Percentiles rank a stretch among this genome's conserved stretches.
Evolutionary conservation across 2,329 filamentous ascomycete species (phyloP).

Genomic region (Alternaria solani): DNA sequence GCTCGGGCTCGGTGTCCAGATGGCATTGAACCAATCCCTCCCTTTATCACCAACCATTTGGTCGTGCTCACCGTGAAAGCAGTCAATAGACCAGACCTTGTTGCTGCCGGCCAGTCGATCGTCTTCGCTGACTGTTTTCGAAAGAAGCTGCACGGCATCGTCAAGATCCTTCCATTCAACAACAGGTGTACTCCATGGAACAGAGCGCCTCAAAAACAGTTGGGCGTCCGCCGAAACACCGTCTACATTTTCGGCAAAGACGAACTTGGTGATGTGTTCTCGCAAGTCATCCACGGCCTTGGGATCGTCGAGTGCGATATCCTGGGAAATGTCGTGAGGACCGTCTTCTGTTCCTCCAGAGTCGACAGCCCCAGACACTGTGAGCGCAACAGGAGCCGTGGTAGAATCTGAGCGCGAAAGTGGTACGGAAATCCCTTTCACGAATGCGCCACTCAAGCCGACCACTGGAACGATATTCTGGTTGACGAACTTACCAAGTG

Average conservation of each 20-base stretch:
- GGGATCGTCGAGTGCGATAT: conserved; percentile 25
- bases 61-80: conserved; percentile 40
- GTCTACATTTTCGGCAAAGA: conserved; percentile 39
- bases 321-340: not conserved
- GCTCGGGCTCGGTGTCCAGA: conserved; percentile 28
- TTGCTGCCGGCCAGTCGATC: conserved; percentile 2
- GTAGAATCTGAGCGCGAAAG: conserved; percentile 12
- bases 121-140: conserved; percentile 28
- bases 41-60: conserved; percentile 41
- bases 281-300: conserved; percentile 33
- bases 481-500: conserved; percentile 30
- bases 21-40: conserved; percentile 37
- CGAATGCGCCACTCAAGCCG: conserved; percentile 28
- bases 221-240: conserved; percentile 40
- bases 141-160: conserved; percentile 34
- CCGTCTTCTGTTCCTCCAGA: conserved; percentile 9
- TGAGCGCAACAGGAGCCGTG: conserved; percentile 24
- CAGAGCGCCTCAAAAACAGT: conserved; percentile 32
- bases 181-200: conserved; percentile 32
- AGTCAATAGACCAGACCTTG: conserved; percentile 33
- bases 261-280: conserved; percentile 29
- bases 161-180: conserved; percentile 38
- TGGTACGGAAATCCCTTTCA: conserved; percentile 24
- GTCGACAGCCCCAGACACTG: conserved; percentile 3
- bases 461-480: conserved; percentile 35